Evolutionary conservation across 345 rosid species (phyloP).

Genomic region (Rhodomyrtus tomentosa): DNA sequence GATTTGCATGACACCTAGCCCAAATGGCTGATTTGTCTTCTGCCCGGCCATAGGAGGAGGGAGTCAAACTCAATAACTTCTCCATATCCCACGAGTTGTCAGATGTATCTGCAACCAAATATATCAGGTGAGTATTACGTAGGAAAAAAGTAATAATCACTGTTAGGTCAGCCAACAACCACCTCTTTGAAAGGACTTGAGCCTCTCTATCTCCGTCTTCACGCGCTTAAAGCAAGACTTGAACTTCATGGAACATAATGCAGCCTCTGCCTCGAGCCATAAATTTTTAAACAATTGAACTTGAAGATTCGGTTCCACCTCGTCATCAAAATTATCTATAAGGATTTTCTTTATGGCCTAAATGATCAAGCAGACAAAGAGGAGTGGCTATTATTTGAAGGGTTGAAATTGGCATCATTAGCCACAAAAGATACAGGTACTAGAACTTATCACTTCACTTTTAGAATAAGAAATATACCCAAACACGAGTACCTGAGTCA

Average conservation of each 20-base stretch:
- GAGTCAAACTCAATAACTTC: neutral
- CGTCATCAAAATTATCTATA: conserved; percentile 40
- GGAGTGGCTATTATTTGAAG: neutral
- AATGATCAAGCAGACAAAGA: conserved; percentile 1
- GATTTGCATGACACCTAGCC: neutral
- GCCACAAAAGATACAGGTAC: neutral
- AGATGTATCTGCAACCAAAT: neutral
- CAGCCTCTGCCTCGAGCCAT: conserved; percentile 96
- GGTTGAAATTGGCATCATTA: neutral
- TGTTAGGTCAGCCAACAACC: conserved; percentile 16
- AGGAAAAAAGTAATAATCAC: neutral
- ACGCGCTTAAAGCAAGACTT: conserved; percentile 57
- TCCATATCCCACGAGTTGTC: neutral
- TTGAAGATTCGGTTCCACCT: conserved; percentile 42
- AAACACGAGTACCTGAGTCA: conserved; percentile 38
- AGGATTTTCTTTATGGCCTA: conserved; percentile 75
- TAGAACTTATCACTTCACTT: neutral
- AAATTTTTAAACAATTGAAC: conserved; percentile 70
- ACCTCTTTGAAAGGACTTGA: conserved; percentile 11
- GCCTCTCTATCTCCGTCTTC: conserved; percentile 41
- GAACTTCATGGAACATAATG: conserved; percentile 53
- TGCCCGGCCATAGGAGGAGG: neutral
- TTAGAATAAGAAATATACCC: neutral
- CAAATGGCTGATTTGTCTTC: neutral
- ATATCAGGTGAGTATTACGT: neutral